Evolutionary conservation across 1,139 yeast species (phyloP), one percentile per base, ranked within the genome.

Genomic region (Saccharomyces pastorianus): DNA sequence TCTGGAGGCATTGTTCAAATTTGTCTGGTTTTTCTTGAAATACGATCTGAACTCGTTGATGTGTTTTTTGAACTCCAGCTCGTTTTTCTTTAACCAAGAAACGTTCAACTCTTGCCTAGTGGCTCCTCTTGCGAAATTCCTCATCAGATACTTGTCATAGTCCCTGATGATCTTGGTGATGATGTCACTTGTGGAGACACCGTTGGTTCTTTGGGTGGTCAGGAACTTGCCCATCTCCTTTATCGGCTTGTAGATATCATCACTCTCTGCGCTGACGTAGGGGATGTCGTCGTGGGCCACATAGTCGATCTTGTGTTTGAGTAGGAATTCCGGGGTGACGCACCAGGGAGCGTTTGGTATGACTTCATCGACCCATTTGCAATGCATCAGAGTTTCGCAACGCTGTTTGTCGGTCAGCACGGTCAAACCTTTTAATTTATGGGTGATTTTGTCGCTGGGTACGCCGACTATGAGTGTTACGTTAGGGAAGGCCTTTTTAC

Each of bases 241-340:
- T 65, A 93, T 86, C 11, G 97, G 96, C 69, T 82, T 84, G 73
- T 93, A 93, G 54, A 93, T 90, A 70, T 93, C 99, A 69, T 88
- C 97, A 49, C 84, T 78, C 57, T 85, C 96, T n/a, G 82, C 82
- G 28, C 95, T 84, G 0, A 89, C 96, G 69, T 93, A 93, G 0
- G 99, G 99, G 60, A 90, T 75, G 70, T 93, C 99, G 72, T 93
- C 99, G 71, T 93, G 99, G 3, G 99, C 99, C 55, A 93, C 97
- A 66, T 89, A 93, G 70, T 93, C 99, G 61, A 93, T 89, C 54
- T 83, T 76, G 72, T 93, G 96, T 64, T 85, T 73, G 53, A 75
- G 75, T 59, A 93, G 73, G 65, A 93, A 93, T 50, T 86, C 90
- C 52, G 90, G 81, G 2, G 93, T 87, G 31, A 93, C 93, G 64